Evolutionary conservation across 1,139 yeast genomes (phyloP).

Genomic region (Hyphopichia wangnamkhiaoensis): DNA sequence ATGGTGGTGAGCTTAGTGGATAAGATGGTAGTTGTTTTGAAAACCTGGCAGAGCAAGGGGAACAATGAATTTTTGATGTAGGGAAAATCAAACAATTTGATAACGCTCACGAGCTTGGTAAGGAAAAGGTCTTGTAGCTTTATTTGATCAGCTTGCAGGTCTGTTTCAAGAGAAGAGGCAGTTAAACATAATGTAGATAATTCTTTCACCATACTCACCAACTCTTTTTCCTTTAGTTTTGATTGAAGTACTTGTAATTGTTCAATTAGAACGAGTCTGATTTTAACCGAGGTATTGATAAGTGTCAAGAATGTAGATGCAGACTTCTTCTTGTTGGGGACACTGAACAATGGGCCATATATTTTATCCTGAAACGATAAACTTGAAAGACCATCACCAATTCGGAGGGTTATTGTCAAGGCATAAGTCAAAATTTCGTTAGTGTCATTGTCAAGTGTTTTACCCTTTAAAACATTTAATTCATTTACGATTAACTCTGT

Average conservation of each 20-base stretch:
- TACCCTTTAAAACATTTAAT: slow-evolving; percentile 22
- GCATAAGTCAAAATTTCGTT: slow-evolving; percentile 52
- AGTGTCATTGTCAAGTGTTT: slow-evolving; percentile 18
- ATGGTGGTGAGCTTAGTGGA: slow-evolving; percentile 75
- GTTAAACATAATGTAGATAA: slow-evolving; percentile 31
- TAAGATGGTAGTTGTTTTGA: slow-evolving; percentile 79
- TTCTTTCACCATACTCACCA: slow-evolving; percentile 34
- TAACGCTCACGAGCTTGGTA: slow-evolving; percentile 41
- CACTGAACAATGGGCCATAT: slow-evolving; percentile 34
- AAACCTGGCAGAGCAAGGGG: slow-evolving; percentile 71
- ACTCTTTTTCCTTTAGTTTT: slow-evolving; percentile 52
- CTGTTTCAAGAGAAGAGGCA: slow-evolving; percentile 24
- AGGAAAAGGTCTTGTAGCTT: slow-evolving; percentile 60
- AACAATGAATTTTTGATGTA: slow-evolving; percentile 71
- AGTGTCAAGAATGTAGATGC: slow-evolving; percentile 45
- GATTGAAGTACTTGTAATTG: slow-evolving; percentile 53
- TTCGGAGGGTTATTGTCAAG: slow-evolving; percentile 58
- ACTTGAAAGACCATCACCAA: slow-evolving; percentile 69
- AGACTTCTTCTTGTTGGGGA: slow-evolving; percentile 33
- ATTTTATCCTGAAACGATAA: slow-evolving; percentile 77
- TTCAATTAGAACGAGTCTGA: slow-evolving; percentile 49
- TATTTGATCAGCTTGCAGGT: slow-evolving; percentile 33
- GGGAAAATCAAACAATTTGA: slow-evolving; percentile 64
- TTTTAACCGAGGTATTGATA: slow-evolving; percentile 33
- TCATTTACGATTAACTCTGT: slow-evolving; percentile 45